A percentile compares a stretch with the other conserved stretches of the same genome.
phyloP scores from a whole-genome alignment of 2,329 filamentous ascomycete genomes.

The Balansia obtecta region DNA sequence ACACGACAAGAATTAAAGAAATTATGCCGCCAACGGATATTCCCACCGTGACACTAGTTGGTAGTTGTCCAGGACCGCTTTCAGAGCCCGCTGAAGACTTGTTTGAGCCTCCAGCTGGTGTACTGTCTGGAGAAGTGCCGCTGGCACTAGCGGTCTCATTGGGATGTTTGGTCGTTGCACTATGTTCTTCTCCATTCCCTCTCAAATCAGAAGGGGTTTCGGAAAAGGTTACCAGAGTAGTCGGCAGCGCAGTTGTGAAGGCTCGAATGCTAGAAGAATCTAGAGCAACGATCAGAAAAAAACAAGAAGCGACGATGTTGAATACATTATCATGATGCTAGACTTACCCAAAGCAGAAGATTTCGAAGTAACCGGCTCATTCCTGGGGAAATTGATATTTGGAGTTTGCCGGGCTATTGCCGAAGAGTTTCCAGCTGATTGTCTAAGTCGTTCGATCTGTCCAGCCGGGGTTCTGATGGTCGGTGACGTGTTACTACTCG shows the following conservation, averaged over 20 bases:
- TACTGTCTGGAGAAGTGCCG: background rate
- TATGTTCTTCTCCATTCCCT: background rate
- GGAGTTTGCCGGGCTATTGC: background rate
- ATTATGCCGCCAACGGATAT: constrained; percentile 38
- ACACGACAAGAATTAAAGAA: constrained; percentile 24
- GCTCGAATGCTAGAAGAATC: background rate
- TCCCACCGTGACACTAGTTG: constrained; percentile 31
- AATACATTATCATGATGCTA: background rate
- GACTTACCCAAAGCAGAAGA: background rate
- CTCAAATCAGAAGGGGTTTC: background rate
- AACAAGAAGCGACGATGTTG: background rate
- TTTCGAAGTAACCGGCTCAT: background rate
- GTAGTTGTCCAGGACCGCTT: background rate
- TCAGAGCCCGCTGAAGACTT: background rate
- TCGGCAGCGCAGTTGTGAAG: background rate
- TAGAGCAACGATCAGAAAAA: background rate
- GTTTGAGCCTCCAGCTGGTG: background rate
- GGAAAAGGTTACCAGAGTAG: background rate
- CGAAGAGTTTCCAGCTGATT: background rate
- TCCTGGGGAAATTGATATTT: background rate
- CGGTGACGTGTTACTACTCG: background rate
- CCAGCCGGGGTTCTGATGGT: background rate
- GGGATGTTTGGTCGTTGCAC: background rate
- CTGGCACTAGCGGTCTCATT: background rate
- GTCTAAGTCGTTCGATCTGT: background rate